Evolutionary conservation across 2,329 filamentous ascomycete genomes (phyloP).

Genomic region (Diaporthe vaccinii): DNA sequence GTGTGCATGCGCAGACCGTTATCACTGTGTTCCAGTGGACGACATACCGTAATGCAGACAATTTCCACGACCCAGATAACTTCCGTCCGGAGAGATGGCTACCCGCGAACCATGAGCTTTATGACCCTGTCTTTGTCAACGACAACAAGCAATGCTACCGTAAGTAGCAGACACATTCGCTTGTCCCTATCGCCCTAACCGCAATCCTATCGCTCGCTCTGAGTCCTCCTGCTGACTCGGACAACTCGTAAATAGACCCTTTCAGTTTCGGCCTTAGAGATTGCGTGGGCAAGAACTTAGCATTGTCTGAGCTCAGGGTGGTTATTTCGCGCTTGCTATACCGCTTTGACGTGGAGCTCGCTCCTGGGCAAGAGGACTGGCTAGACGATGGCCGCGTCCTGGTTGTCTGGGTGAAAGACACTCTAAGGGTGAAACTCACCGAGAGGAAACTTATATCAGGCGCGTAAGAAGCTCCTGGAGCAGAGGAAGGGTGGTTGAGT

Average conservation of each 20-base stretch:
- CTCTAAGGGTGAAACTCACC: background rate
- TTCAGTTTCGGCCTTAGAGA: conserved; percentile 43
- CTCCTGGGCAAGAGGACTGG: conserved; percentile 27
- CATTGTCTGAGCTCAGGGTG: conserved; percentile 53
- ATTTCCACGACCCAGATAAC: conserved; percentile 22
- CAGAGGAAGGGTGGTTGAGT: background rate
- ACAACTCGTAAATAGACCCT: conserved; percentile 52
- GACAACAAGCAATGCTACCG: conserved; percentile 36
- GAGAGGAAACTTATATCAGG: conserved; percentile 11
- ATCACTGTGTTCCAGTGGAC: conserved; percentile 35
- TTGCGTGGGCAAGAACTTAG: conserved; percentile 46
- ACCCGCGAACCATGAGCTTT: conserved; percentile 10
- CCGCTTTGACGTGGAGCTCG: conserved; percentile 51
- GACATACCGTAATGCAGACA: conserved; percentile 37
- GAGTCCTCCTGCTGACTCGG: background rate
- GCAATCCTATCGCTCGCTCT: background rate
- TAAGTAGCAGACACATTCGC: background rate
- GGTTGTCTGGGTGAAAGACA: conserved; percentile 25
- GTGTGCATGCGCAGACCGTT: conserved; percentile 2
- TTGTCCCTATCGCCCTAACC: background rate
- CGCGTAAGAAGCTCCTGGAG: background rate
- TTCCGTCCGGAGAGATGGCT: conserved; percentile 34
- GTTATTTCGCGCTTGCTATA: conserved; percentile 52
- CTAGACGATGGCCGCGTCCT: background rate
- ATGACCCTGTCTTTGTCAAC: background rate